A percentile compares a stretch with the other conserved stretches of the same genome.
phyloP scores from a whole-genome alignment of 2,329 filamentous ascomycete species.

The Paecilomyces dactylethromorphus region DNA sequence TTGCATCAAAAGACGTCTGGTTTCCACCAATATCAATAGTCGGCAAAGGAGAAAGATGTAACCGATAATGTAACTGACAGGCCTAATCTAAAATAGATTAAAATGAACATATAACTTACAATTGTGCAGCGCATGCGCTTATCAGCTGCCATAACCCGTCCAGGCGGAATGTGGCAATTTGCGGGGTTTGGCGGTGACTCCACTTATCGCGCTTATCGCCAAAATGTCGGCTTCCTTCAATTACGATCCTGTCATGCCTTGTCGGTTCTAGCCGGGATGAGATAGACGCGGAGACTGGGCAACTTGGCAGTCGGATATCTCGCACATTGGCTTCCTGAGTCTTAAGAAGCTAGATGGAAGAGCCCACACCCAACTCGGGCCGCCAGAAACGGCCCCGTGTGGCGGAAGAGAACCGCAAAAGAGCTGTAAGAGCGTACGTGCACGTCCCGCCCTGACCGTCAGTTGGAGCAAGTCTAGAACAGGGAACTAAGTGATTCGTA shows the following conservation, averaged over 20 bases:
- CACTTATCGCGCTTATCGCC: conserved; percentile 1
- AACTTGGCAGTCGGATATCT: neutral
- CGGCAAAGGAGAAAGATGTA: neutral
- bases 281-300: neutral
- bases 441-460: neutral
- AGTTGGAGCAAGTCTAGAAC: neutral
- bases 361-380: conserved; percentile 20
- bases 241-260: neutral
- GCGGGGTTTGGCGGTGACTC: neutral
- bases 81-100: neutral
- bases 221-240: neutral
- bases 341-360: conserved; percentile 17
- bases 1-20: too few relatives aligned
- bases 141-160: neutral
- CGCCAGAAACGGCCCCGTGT: conserved; percentile 33
- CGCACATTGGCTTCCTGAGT: neutral
- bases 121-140: neutral
- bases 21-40: neutral
- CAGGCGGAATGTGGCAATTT: neutral
- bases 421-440: conserved; percentile 34
- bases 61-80: neutral
- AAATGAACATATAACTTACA: neutral
- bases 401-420: conserved; percentile 35
- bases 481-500: neutral
- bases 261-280: neutral